Conservation (phyloP, 2,329 filamentous ascomycete species). For the Mariannaea sp. region DNA sequence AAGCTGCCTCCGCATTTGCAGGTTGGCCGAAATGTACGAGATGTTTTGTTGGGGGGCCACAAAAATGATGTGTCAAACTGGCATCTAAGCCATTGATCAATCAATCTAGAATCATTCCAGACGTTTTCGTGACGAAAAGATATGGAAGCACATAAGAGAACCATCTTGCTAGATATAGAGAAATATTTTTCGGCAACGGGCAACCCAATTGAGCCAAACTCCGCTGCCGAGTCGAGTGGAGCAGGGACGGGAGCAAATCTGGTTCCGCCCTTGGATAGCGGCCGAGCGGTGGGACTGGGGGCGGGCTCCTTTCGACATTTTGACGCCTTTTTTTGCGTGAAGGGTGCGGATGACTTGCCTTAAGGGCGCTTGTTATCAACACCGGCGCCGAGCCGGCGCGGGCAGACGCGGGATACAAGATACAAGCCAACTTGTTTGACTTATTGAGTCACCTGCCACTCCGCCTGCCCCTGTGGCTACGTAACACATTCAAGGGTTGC, state of each 20-base stretch:
- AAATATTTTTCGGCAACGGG: too few relatives aligned
- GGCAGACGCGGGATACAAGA: conserved; percentile 38
- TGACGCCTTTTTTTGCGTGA: neutral
- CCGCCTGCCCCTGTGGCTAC: conserved; percentile 7
- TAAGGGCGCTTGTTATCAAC: conserved; percentile 20
- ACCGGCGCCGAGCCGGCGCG: conserved; percentile 34
- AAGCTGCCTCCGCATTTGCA: neutral
- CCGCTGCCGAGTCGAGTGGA: conserved; percentile 9
- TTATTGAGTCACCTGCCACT: conserved; percentile 25
- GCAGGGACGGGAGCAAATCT: conserved; percentile 4
- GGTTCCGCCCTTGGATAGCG: neutral
- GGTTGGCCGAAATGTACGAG: neutral
- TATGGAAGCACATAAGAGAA: too few relatives aligned
- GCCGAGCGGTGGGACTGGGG: conserved; percentile 6
- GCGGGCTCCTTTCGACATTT: too few relatives aligned
- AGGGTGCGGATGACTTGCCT: conserved; percentile 21
- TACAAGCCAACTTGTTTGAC: conserved; percentile 15
- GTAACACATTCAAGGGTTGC: neutral
- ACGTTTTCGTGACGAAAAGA: too few relatives aligned
- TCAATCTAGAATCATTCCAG: too few relatives aligned
- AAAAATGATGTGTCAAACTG: too few relatives aligned
- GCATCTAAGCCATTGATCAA: too few relatives aligned
- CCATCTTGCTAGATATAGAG: too few relatives aligned
- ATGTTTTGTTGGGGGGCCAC: neutral
- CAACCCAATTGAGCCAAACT: neutral